phyloP scores from a whole-genome alignment of 2,329 filamentous ascomycete genomes.

The Thelonectria olida region DNA sequence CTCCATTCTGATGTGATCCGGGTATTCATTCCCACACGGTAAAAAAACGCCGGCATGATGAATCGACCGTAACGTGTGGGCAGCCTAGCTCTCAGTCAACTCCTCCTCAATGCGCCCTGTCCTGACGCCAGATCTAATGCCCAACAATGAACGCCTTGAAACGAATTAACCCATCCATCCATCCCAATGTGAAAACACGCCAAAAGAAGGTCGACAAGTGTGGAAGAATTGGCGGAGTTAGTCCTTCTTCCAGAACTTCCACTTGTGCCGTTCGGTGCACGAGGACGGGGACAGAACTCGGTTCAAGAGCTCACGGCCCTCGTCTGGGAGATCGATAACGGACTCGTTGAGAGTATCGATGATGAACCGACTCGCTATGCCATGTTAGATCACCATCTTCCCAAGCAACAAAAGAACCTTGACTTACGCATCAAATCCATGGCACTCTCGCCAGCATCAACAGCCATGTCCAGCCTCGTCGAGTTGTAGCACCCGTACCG shows the following conservation, averaged over 20 bases:
- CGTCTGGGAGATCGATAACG: slow-evolving; percentile 47
- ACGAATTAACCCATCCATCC: background rate
- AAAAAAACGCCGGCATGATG: background rate
- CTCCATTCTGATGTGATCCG: slow-evolving; percentile 16
- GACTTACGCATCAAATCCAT: slow-evolving; percentile 56
- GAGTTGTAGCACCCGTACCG: slow-evolving; percentile 60
- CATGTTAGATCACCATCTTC: slow-evolving; percentile 1
- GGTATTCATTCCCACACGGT: slow-evolving; percentile 10
- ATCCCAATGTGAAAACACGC: too few species aligned
- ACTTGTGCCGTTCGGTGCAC: slow-evolving; percentile 33
- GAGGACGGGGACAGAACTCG: slow-evolving; percentile 38
- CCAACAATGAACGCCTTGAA: background rate
- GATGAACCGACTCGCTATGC: slow-evolving; percentile 50
- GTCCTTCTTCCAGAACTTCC: slow-evolving; percentile 43
- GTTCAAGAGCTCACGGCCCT: slow-evolving; percentile 48
- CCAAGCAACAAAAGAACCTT: background rate
- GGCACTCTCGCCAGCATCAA: slow-evolving; percentile 52
- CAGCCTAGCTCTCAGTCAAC: slow-evolving; percentile 11
- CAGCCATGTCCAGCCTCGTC: slow-evolving; percentile 57
- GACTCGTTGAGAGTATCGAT: slow-evolving; percentile 52
- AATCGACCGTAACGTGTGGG: background rate
- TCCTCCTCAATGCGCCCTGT: slow-evolving; percentile 1
- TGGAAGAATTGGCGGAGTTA: background rate
- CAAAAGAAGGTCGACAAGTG: too few species aligned
- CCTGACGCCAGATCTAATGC: slow-evolving; percentile 14